Percentiles rank a stretch among this genome's conserved stretches.
These are phyloP conservation scores for Adenanthera pavonina DNA, from an alignment of 306 rosid species.

Conservation along the genomic window DNA sequence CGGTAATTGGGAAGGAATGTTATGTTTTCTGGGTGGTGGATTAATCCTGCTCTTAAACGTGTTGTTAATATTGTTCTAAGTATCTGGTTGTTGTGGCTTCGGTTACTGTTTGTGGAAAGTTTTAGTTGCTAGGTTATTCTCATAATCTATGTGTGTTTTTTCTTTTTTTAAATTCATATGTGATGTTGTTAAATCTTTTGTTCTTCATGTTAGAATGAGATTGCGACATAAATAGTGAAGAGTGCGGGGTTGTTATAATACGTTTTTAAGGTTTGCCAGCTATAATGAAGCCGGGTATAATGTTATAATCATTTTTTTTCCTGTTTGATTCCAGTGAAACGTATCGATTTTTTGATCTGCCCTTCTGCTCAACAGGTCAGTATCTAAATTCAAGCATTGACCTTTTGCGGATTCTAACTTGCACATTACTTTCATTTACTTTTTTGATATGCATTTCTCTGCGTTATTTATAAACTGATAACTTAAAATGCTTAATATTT, in stretches of 20 bases:
- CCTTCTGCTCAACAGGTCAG: slow-evolving; percentile 71
- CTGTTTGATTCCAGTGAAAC: slow-evolving; percentile 71
- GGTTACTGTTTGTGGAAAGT: slow-evolving; percentile 5
- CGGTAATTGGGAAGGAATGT: not conserved
- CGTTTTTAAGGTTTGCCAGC: not conserved
- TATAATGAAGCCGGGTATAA: not conserved
- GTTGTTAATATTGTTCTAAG: not conserved
- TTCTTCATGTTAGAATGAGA: not conserved
- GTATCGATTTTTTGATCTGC: slow-evolving; percentile 80
- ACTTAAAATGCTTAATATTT: not conserved
- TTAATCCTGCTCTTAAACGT: not conserved
- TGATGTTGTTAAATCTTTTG: not conserved
- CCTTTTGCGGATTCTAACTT: not conserved
- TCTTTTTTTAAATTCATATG: not conserved
- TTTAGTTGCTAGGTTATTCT: slow-evolving; percentile 32
- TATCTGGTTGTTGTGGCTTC: not conserved
- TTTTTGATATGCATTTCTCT: not conserved
- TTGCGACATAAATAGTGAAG: not conserved
- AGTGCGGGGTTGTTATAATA: slow-evolving; percentile 1
- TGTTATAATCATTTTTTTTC: not conserved
- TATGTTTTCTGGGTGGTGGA: not conserved
- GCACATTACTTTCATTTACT: slow-evolving; percentile 18
- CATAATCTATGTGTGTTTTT: slow-evolving; percentile 35
- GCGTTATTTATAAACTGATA: not conserved
- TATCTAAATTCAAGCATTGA: slow-evolving; percentile 20